Base-by-base conservation (phyloP, 331 rosid species). In the Stylosanthes scabra region DNA sequence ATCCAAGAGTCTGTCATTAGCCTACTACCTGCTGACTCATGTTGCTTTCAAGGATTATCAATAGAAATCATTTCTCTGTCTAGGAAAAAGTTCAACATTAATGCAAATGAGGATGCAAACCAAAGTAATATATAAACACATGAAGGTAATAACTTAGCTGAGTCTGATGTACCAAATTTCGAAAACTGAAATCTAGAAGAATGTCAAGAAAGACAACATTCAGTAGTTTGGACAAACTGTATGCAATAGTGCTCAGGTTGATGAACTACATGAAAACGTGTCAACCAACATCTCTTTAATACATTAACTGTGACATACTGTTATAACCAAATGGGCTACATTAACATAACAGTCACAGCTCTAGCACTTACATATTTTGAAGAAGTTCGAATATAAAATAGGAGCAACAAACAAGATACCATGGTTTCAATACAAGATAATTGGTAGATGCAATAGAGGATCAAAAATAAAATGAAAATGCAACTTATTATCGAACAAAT, bases 11-110 rank as follows among this genome's bases (percentile, higher is more conserved):
- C 96, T 82, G 82, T 83, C 85, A 85, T 87, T 88, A 89, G 90
- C 88, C 86, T 93, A 90, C 90, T 87, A 90, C 88, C 79, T 83
- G 88, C 91, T 75, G 93, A 90, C 81, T 83, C 96, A 84, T 76
- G 89, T 83, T 88, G 88, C 97, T 87, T 88, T 90, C 86, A 87
- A 81, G 83, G 83, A 74, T 86, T 83, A 85, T 83, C 89, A 83
- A 81, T 79, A 82, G 88, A 88, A 83, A 85, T 83, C 92, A 86
- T 81, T 83, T 81, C 81, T 78, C 94, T 88, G 92, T 88, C 89
- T 88, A 82, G 75, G 87, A 85, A 92, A 86, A 86, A 83, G 89
- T 84, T 80, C 84, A 85, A 83, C 74, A 86, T 82, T 70, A 82
- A 86, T 80, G 81, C 80, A 70, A 76, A 83, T 83, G 83, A 80